Evolutionary conservation across 108 stramenopile genomes (phyloP), one percentile per base, ranked within the genome.

Genomic region (Schizochytrium sp.): DNA sequence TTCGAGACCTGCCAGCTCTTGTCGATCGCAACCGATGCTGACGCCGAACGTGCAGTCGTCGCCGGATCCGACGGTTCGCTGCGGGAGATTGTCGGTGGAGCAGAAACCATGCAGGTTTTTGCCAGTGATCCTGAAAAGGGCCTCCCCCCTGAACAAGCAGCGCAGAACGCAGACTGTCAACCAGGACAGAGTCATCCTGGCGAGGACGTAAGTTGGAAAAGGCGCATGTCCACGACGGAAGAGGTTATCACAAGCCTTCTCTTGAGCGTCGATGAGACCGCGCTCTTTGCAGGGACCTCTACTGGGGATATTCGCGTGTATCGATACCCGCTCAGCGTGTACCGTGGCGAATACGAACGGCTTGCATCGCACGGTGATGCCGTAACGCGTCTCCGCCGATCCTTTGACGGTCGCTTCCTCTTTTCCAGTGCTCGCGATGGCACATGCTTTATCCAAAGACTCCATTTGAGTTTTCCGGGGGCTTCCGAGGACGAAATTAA

Each of bases 361-460:
- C 53, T 88, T 25, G 58, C 72, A 47, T 28, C 58, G 21, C 88
- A 89, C 25, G 18, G n/a, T 12, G 41, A 8, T 12, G 88, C 72
- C 48, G 57, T 91, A 53, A 72, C 63, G 58, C 14, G 25, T 14
- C 44, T 87, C 83, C 23, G n/a, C 47, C n/a, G 43, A 4, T 87
- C 91, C 18, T 19, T 44, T 57, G 83, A 60, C 58, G 89, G 47
- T 59, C 45, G 43, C 6, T 58, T 69, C 34, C 58, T 92, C 23
- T 87, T 92, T 72, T 69, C 92, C 8, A 63, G 72, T 18, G 76
- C 72, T 12, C 71, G 59, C 4, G 92, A 90, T 48, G 92, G 90
- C 16, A 88, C 88, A 5, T 60, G 90, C 8, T 91, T 91, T 47
- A 88, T 91, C n/a, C 72, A 88, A 6, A 47, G 58, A 12, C 29